A percentile compares a stretch with the other conserved stretches of the same genome.
These are phyloP conservation scores for Simmondsia chinensis DNA, from an alignment of 148 eudicot genomes.

Conservation along the genomic window DNA sequence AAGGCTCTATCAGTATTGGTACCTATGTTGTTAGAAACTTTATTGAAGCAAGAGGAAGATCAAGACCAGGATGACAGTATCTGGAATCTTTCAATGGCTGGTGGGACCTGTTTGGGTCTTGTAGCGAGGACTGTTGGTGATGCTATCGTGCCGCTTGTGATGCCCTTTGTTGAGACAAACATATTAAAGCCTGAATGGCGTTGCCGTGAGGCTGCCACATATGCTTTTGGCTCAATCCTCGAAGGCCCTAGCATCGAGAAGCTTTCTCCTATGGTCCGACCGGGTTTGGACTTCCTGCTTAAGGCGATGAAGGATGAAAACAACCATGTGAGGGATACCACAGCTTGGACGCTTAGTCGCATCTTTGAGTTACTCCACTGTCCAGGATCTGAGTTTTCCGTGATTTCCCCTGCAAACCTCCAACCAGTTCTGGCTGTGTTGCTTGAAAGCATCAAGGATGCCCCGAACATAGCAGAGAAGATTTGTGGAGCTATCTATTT, in stretches of 20 bases:
- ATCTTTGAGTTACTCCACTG: conserved; percentile 57
- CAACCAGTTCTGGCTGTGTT: conserved; percentile 36
- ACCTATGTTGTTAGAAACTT: conserved; percentile 60
- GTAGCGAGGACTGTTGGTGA: conserved; percentile 72
- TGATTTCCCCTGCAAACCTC: conserved; percentile 34
- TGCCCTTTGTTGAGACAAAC: conserved; percentile 63
- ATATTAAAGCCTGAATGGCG: conserved; percentile 57
- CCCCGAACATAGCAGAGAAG: conserved; percentile 54
- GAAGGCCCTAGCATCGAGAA: conserved; percentile 58
- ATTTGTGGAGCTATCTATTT: conserved; percentile 58
- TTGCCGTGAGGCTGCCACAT: conserved; percentile 61
- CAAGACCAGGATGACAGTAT: conserved; percentile 60
- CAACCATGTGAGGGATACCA: conserved; percentile 66
- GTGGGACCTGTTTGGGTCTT: conserved; percentile 71
- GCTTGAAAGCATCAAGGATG: conserved; percentile 46
- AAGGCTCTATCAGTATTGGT: conserved; percentile 50
- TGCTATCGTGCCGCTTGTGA: conserved; percentile 50
- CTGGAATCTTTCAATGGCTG: conserved; percentile 81
- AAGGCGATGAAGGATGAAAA: conserved; percentile 61
- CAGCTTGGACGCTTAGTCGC: conserved; percentile 76
- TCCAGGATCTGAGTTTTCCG: conserved; percentile 42
- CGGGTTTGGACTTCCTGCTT: conserved; percentile 50
- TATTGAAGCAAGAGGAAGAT: conserved; percentile 75
- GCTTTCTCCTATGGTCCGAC: conserved; percentile 45
- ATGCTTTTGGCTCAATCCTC: conserved; percentile 66